These are phyloP conservation scores for Colletotrichum sp. DNA, from an alignment of 2,329 filamentous ascomycete species.

Conservation along the genomic window DNA sequence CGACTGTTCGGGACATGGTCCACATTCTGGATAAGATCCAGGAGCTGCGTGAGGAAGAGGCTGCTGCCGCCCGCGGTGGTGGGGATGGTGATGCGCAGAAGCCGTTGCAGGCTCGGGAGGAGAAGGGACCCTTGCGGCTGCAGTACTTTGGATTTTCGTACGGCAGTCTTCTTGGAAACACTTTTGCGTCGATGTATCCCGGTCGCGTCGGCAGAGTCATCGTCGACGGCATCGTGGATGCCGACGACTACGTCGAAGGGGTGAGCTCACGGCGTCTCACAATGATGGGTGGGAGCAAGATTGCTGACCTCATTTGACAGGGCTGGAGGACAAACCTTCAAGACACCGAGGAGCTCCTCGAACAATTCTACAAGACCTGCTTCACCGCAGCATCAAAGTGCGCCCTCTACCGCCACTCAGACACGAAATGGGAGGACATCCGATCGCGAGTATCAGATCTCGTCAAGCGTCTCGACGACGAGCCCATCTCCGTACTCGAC, in stretches of 20 bases:
- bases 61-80: background rate
- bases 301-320: slow-evolving; percentile 22
- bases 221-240: slow-evolving; percentile 42
- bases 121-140: slow-evolving; percentile 29
- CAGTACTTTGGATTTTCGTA: slow-evolving; percentile 60
- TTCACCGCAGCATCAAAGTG: slow-evolving; percentile 34
- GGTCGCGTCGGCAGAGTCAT: slow-evolving; percentile 45
- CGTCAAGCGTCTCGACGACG: slow-evolving; percentile 30
- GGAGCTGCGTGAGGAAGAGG: slow-evolving; percentile 30
- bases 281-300: accelerated
- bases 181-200: slow-evolving; percentile 40
- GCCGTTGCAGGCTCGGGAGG: background rate
- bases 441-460: slow-evolving; percentile 35
- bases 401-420: slow-evolving; percentile 29
- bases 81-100: background rate
- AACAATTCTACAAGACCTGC: slow-evolving; percentile 40
- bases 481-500: slow-evolving; percentile 28
- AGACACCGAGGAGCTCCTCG: slow-evolving; percentile 40
- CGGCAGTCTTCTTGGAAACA: slow-evolving; percentile 38
- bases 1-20: slow-evolving; percentile 48
- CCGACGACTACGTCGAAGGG: slow-evolving; percentile 37
- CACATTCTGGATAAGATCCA: slow-evolving; percentile 47
- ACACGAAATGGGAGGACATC: slow-evolving; percentile 33
- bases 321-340: slow-evolving; percentile 39
- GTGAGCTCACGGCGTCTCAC: slow-evolving; percentile 25